Evolutionary conservation across 31 red algal genomes (phyloP).

Genomic region (Odonthalia washingtoniensis): DNA sequence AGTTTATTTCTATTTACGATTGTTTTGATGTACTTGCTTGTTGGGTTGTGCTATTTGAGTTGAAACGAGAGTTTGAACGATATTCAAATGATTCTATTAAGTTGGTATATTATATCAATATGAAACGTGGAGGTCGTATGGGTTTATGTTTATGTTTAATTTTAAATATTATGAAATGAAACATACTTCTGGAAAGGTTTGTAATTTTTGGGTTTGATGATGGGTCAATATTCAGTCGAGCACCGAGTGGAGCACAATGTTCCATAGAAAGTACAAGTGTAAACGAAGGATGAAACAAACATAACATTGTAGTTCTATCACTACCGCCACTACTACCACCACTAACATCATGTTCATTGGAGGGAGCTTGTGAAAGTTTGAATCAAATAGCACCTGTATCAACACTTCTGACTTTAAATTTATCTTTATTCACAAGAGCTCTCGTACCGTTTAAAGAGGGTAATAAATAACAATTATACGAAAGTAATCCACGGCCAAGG

Average conservation of each 20-base stretch:
- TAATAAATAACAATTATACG: constrained; percentile 60
- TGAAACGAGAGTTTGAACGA: no score
- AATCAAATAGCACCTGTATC: constrained; percentile 20
- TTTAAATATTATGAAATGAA: no score
- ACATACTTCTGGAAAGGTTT: no score
- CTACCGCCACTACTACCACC: not conserved
- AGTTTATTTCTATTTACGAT: no score
- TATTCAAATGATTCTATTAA: no score
- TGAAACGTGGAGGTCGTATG: no score
- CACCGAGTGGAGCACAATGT: not conserved
- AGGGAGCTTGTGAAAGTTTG: constrained; percentile 39
- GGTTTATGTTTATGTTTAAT: no score
- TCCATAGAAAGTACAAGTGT: constrained; percentile 72
- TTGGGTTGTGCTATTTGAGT: no score
- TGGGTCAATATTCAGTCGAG: not conserved
- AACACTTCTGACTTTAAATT: constrained; percentile 54
- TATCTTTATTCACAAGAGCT: not conserved
- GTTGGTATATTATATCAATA: no score
- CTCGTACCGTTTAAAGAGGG: constrained; percentile 52
- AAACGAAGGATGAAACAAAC: constrained; percentile 68
- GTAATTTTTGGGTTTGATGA: no score
- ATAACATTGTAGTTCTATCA: constrained; percentile 37
- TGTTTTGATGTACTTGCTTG: no score
- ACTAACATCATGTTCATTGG: not conserved
- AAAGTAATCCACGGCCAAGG: constrained; percentile 73